These are phyloP conservation scores for Phytophthora megakarya DNA, from an alignment of 352 stramenopile species.

Conservation along the genomic window DNA sequence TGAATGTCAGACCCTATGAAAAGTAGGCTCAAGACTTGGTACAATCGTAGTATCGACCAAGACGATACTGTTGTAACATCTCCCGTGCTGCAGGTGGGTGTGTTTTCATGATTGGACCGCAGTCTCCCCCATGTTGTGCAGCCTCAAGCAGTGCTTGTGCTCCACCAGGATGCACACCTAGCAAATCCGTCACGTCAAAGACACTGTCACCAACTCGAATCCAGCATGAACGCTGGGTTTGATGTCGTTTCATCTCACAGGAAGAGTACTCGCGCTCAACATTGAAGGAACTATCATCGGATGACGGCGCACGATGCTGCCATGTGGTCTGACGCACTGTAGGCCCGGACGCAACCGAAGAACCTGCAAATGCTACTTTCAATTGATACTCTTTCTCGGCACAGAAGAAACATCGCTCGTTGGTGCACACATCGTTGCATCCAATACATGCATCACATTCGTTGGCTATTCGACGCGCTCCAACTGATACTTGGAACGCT, in stretches of 20 bases:
- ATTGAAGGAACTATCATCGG: constrained; percentile 36
- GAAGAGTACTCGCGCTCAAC: constrained; percentile 80
- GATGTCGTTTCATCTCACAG: constrained; percentile 89
- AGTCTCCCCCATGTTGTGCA: constrained; percentile 58
- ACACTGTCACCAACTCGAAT: constrained; percentile 87
- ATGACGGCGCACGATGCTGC: constrained; percentile 35
- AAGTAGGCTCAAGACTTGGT: constrained; percentile 35
- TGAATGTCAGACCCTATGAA: background rate
- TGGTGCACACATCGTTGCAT: constrained; percentile 78
- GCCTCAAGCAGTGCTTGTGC: constrained; percentile 64
- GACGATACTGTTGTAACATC: constrained; percentile 60
- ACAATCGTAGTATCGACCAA: constrained; percentile 72
- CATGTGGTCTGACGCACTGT: constrained; percentile 28
- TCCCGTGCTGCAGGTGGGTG: constrained; percentile 50
- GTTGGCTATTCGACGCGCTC: constrained; percentile 38
- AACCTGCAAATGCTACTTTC: constrained; percentile 47
- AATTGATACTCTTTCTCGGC: constrained; percentile 80
- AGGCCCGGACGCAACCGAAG: constrained; percentile 26
- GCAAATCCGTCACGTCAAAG: constrained; percentile 92
- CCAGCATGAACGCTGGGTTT: constrained; percentile 87
- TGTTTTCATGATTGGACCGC: constrained; percentile 52
- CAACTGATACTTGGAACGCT: constrained; percentile 29
- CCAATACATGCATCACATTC: constrained; percentile 77
- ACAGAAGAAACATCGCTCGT: constrained; percentile 71
- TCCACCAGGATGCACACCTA: constrained; percentile 88